A percentile compares a stretch with the other conserved stretches of the same genome.
These are phyloP conservation scores for Xylariales sp. DNA, from an alignment of 2,329 filamentous ascomycete genomes.

Conservation along the genomic window DNA sequence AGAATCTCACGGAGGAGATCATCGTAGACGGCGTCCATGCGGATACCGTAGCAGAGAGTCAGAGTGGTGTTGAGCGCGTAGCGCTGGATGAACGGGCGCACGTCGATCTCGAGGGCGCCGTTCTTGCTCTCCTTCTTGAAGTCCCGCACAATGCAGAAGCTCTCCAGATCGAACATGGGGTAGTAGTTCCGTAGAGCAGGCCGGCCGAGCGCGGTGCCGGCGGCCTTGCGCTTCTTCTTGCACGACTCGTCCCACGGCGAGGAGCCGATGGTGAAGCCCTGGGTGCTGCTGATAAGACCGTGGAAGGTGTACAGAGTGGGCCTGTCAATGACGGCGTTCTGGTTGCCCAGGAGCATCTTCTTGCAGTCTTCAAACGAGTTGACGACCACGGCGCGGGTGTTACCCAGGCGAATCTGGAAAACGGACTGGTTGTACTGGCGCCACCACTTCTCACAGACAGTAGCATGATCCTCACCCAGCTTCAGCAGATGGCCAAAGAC, in stretches of 20 bases:
- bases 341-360: constrained; percentile 43
- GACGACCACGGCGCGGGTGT: constrained; percentile 46
- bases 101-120: constrained; percentile 35
- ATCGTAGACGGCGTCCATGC: constrained; percentile 50
- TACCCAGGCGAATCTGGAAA: constrained; percentile 49
- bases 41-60: constrained; percentile 49
- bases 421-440: constrained; percentile 39
- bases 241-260: constrained; percentile 50
- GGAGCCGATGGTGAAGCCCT: constrained; percentile 52
- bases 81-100: constrained; percentile 47
- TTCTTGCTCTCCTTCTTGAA: constrained; percentile 36
- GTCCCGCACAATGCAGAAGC: constrained; percentile 44
- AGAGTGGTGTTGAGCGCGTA: constrained; percentile 51
- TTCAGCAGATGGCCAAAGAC: constrained; percentile 45
- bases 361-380: constrained; percentile 49
- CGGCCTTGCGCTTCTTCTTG: constrained; percentile 47
- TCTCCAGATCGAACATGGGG: constrained; percentile 51
- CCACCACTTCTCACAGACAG: constrained; percentile 46
- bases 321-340: constrained; percentile 44
- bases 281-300: constrained; percentile 44
- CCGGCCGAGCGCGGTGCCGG: constrained; percentile 40
- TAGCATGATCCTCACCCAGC: constrained; percentile 50
- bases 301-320: constrained; percentile 51
- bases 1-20: constrained; percentile 46
- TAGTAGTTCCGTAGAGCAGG: constrained; percentile 41